Base-by-base conservation (phyloP, 2,329 filamentous ascomycete genomes). In the Cladosporium phlei region DNA sequence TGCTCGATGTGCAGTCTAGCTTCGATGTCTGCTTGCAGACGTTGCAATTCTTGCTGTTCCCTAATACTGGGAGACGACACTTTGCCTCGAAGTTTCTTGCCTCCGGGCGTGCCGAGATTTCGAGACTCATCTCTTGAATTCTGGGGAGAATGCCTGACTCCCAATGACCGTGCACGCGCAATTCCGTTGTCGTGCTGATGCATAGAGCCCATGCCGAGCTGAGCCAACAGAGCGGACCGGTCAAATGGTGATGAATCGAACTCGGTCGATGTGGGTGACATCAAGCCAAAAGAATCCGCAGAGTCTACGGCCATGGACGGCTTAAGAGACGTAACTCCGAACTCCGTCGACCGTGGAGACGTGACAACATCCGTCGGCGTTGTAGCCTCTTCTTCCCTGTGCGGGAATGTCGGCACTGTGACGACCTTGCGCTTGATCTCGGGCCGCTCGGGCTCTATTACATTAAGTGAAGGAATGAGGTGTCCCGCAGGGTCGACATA, bases 261-360 rank as follows among this genome's bases (percentile, higher is more conserved):
- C 14, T 72, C 70, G 20, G 67, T 69, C 29, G 64, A 60, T 8
- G 64, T 69, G 27, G 65, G 65, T 9, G 65, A 68, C 60, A 66
- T 59, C 30, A 70, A 27, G 2, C 68, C 67, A 30, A 67, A 66
- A 5, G 60, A 57, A 30, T 67, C 59, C 5, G 59, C 56, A 37
- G 63, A 55, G n/a, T 64, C 57, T n/a, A 58, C 57, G 6, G 59
- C 59, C 34, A 52, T 49, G 6, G 61, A 50, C 3, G 60, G 63
- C 30, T 59, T 58, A 10, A 66, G 50, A 8, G 63, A 56, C 4
- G 53, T 55, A 61, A 66, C 66, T 12, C 62, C 61, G 40, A 67
- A 67, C 38, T 66, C 62, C 6, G 56, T 55, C 14, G 66, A 59
- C 21, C 66, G 59, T 14, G 72, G 71, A 5, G 72, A 74, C 5